Evolutionary conservation across 441 rosid genomes (phyloP).

Genomic region (Erodium chrysanthum): DNA sequence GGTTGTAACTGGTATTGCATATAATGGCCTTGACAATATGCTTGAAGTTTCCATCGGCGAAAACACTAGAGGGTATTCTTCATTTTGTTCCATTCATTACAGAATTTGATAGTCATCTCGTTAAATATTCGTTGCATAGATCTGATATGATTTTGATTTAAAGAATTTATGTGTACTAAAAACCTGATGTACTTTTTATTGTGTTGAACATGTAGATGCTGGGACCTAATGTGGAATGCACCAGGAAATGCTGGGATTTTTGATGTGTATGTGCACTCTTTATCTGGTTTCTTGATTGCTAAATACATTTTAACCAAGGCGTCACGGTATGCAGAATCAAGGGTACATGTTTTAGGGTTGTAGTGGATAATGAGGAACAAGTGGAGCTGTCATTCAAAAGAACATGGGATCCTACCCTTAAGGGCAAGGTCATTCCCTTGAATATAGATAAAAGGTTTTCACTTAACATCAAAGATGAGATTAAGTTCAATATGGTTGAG

Average conservation of each 20-base stretch:
- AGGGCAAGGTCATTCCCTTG: conserved; percentile 23
- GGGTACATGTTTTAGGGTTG: conserved; percentile 20
- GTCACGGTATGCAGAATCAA: conserved; percentile 19
- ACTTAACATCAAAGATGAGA: not conserved
- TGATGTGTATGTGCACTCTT: not conserved
- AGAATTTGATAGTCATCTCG: not conserved
- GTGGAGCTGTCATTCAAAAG: conserved; percentile 25
- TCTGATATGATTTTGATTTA: not conserved
- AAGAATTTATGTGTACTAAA: no score
- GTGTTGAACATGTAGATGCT: not conserved
- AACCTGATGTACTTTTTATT: not conserved
- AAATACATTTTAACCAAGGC: not conserved
- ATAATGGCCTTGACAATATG: conserved; percentile 64
- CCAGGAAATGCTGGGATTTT: not conserved
- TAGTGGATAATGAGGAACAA: conserved; percentile 21
- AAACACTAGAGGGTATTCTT: conserved; percentile 43
- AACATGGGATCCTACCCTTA: conserved; percentile 20
- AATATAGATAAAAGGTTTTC: conserved; percentile 24
- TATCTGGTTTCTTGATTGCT: not conserved
- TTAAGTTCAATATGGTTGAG: not conserved
- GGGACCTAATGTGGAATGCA: conserved; percentile 4
- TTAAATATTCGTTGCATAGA: no score
- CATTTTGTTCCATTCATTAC: not conserved
- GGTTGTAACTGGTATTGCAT: conserved; percentile 50
- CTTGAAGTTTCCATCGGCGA: conserved; percentile 63